Evolutionary conservation across 345 rosid species (phyloP).

Genomic region (Syzygium grande): DNA sequence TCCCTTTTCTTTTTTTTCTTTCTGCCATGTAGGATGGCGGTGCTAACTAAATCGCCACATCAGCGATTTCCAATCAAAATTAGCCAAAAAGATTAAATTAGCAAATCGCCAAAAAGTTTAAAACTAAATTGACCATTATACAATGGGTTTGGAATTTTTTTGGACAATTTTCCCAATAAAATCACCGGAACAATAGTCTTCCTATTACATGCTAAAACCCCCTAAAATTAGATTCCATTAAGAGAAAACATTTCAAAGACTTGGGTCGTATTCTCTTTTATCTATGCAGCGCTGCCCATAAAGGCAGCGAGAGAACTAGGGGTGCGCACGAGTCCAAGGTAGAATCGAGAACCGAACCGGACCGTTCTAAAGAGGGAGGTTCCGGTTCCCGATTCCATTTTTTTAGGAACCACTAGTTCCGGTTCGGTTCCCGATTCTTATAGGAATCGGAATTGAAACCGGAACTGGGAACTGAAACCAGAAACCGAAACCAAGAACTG

Average conservation of each 20-base stretch:
- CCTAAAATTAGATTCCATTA: neutral
- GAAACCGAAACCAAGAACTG: no score
- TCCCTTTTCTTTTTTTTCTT: neutral
- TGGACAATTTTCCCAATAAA: neutral
- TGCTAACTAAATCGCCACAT: rapidly evolving
- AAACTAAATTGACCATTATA: rapidly evolving
- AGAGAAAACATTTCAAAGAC: neutral
- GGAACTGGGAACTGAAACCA: no score
- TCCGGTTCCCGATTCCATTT: no score
- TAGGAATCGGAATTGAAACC: no score
- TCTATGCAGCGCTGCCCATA: neutral
- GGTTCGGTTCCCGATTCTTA: no score
- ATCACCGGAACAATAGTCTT: neutral
- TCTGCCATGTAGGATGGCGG: rapidly evolving
- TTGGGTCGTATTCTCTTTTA: neutral
- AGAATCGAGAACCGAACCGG: no score
- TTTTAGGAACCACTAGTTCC: no score
- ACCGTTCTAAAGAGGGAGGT: no score
- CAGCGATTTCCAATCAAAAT: no score
- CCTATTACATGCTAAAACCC: neutral
- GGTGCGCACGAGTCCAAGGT: no score
- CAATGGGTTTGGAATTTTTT: neutral
- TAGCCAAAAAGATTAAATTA: neutral
- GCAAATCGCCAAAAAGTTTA: neutral
- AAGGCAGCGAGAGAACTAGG: neutral